These are phyloP conservation scores for Peterozyma toletana DNA, from an alignment of 805 yeast species.

Conservation along the genomic window DNA sequence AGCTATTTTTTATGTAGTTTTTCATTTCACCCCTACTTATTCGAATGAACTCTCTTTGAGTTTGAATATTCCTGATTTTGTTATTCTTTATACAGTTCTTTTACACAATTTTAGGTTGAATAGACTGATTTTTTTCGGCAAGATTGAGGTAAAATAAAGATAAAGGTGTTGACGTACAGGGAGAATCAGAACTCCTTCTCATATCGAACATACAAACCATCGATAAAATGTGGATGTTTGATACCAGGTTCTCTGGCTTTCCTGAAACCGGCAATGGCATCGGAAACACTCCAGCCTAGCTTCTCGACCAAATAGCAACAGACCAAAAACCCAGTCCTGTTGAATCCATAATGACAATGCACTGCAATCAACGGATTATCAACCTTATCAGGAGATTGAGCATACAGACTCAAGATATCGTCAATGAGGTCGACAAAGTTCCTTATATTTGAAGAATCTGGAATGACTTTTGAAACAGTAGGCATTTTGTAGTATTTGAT, in stretches of 20 bases:
- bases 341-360: constrained; percentile 80
- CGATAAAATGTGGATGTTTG: constrained; percentile 70
- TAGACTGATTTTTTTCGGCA: no score
- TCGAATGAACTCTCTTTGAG: no score
- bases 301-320: constrained; percentile 62
- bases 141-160: no score
- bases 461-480: constrained; percentile 73
- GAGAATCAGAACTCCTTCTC: no score
- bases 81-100: no score
- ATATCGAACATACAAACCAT: constrained; percentile 62
- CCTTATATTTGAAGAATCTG: constrained; percentile 52
- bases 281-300: constrained; percentile 51
- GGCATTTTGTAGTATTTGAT: constrained; percentile 65
- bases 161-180: no score
- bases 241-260: constrained; percentile 63
- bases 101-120: no score
- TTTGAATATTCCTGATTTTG: no score
- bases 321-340: constrained; percentile 68
- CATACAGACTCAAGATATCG: constrained; percentile 23
- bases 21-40: background rate
- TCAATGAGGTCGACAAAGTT: constrained; percentile 49
- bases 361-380: constrained; percentile 22
- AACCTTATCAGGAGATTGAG: no score
- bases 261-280: constrained; percentile 55
- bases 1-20: background rate